Conservation (phyloP, 345 rosid species). For the Hibiscus mutabilis region DNA sequence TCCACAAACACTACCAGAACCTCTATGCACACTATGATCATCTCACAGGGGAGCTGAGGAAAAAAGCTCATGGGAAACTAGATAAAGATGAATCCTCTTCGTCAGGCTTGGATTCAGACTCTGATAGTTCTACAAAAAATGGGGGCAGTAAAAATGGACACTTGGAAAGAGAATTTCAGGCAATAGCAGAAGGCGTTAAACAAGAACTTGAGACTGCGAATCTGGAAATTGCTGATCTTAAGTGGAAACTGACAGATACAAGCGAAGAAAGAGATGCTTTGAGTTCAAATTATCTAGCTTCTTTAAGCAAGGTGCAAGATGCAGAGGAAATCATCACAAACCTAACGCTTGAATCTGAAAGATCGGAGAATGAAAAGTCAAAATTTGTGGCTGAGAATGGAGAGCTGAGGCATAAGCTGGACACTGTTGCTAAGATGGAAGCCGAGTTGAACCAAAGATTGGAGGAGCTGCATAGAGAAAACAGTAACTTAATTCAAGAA, state of each 20-base stretch:
- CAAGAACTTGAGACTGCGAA: slow-evolving; percentile 56
- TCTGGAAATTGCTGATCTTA: slow-evolving; percentile 53
- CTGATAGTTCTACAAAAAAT: slow-evolving; percentile 48
- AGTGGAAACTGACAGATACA: slow-evolving; percentile 34
- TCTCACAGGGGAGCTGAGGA: slow-evolving; percentile 67
- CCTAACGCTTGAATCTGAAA: slow-evolving; percentile 55
- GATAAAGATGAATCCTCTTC: slow-evolving; percentile 50
- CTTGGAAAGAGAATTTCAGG: slow-evolving; percentile 39
- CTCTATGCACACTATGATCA: slow-evolving; percentile 62
- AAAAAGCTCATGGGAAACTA: slow-evolving; percentile 44
- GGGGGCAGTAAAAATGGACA: slow-evolving; percentile 55
- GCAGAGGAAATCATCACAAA: slow-evolving; percentile 36
- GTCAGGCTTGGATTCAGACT: slow-evolving; percentile 73
- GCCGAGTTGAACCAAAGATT: slow-evolving; percentile 39
- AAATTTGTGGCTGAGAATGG: slow-evolving; percentile 36
- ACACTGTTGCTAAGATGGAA: slow-evolving; percentile 34
- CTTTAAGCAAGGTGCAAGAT: slow-evolving; percentile 49
- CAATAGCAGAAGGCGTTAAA: slow-evolving; percentile 34
- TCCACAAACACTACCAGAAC: slow-evolving; percentile 56
- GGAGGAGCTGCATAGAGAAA: slow-evolving; percentile 35
- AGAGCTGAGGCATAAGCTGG: slow-evolving; percentile 41
- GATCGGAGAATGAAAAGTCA: slow-evolving; percentile 34
- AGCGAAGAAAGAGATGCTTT: slow-evolving; percentile 55
- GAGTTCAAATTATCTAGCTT: slow-evolving; percentile 39
- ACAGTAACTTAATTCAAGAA: slow-evolving; percentile 34